Base-by-base conservation (phyloP, 164 flowering plant genomes). In the Nelumbo lutea region DNA sequence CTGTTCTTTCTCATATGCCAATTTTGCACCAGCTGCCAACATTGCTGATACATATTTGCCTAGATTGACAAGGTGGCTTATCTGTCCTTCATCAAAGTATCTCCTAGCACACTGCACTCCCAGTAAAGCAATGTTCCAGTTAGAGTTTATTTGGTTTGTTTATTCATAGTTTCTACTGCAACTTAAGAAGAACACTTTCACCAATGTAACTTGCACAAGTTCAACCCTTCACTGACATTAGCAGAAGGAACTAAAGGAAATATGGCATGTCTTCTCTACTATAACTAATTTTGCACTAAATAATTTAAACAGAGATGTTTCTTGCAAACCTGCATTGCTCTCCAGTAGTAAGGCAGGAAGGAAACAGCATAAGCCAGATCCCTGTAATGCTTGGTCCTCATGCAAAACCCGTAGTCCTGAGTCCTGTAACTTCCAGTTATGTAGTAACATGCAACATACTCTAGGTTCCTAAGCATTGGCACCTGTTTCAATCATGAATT, bases 11-110 rank as follows among this genome's bases (percentile, higher is more conserved):
- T 92, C 97, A 60, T 95, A 92, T 0, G 90, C 96, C 62, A 95
- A 86, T 79, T 89, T 95, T 50, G 97, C 94, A 64, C 97, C 97
- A 3, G 99, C 99, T 13, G 99, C 99, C 63, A 95, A 66, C 97
- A 95, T 95, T 6, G 27, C 27, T 27, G 27, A 27, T 27, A 27
- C 27, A 27, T 27, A 27, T 27, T 27, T 27, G 27, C 27, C 27
- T 27, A 27, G 27, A 27, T 27, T 27, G 27, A 27, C 27, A 27
- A 27, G 27, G 27, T 27, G 27, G 27, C 27, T 27, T 27, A 27
- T 27, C 27, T 27, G 27, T 27, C 27, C 27, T 27, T 27, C 27
- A 27, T 95, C 99, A 61, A 89, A 89, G 97, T 97, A 95, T 59
- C 99, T 74, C 75, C 99, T 77, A 0, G 97, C 99, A 82, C 97